phyloP scores from a whole-genome alignment of 148 eudicot species.

The Arctostaphylos glauca region DNA sequence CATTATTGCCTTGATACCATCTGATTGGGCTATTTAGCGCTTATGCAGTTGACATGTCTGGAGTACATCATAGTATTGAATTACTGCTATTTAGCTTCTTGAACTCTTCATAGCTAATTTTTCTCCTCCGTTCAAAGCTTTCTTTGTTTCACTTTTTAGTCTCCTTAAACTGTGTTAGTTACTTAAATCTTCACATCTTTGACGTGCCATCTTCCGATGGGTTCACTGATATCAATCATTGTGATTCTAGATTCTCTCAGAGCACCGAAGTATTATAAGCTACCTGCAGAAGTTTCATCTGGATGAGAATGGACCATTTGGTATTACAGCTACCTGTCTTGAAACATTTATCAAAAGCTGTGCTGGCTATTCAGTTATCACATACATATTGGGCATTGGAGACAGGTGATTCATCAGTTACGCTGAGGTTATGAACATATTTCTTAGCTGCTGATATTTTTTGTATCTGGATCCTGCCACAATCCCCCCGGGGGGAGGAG shows the following conservation, averaged over 20 bases:
- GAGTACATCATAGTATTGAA: not conserved
- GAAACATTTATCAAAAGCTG: constrained; percentile 98
- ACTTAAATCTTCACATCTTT: not conserved
- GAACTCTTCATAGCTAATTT: not conserved
- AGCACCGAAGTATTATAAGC: constrained; percentile 84
- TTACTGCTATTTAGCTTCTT: not conserved
- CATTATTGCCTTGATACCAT: not conserved
- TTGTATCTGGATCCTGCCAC: not conserved
- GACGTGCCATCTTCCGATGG: constrained; percentile 9
- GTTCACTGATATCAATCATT: constrained; percentile 9
- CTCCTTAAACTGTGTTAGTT: not conserved
- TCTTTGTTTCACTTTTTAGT: not conserved
- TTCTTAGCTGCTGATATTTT: not conserved
- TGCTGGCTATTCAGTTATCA: constrained; percentile 97
- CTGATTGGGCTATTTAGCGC: not conserved
- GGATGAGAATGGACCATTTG: constrained; percentile 91
- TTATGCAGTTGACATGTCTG: not conserved
- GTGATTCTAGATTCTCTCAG: constrained; percentile 68
- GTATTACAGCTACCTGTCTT: constrained; percentile 91
- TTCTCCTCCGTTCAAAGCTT: not conserved
- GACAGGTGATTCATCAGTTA: constrained; percentile 60
- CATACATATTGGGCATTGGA: constrained; percentile 94
- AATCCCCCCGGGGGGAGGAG: not conserved
- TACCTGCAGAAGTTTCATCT: constrained; percentile 95
- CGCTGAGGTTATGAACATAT: not conserved